Percentiles rank a stretch among this genome's conserved stretches.
Conservation (phyloP, 352 stramenopile genomes). For the Aphanomyces astaci region DNA sequence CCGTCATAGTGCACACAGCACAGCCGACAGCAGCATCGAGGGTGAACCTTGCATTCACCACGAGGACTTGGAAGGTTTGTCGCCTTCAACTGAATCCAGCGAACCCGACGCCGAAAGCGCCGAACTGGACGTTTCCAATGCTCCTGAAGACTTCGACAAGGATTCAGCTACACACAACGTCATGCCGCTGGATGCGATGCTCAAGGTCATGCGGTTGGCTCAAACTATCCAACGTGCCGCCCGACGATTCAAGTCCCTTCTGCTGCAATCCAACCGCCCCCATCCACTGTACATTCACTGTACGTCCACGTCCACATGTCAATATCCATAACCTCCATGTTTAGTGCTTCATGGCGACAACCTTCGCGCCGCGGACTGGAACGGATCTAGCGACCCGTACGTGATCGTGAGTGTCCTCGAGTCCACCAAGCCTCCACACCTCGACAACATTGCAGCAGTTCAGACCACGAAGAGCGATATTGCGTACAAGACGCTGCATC, state of each 20-base stretch:
- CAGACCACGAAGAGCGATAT: conserved; percentile 11
- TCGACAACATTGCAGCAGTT: neutral
- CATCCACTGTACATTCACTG: conserved; percentile 1
- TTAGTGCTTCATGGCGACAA: conserved; percentile 1
- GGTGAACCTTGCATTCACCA: too few species aligned
- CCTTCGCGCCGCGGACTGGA: conserved; percentile 13
- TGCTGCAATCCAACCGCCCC: neutral
- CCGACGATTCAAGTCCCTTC: neutral
- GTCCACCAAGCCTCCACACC: neutral
- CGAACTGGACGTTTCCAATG: too few species aligned
- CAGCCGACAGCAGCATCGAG: too few species aligned
- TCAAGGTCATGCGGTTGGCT: neutral
- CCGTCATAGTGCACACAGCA: too few species aligned
- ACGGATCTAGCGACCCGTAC: conserved; percentile 12
- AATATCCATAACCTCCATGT: too few species aligned
- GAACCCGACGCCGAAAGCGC: too few species aligned
- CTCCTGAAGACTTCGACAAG: too few species aligned
- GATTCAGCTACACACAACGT: too few species aligned
- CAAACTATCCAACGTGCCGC: conserved; percentile 4
- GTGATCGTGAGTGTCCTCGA: conserved; percentile 8
- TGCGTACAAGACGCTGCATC: conserved; percentile 7
- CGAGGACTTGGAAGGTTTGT: too few species aligned
- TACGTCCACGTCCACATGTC: neutral
- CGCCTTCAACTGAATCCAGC: too few species aligned
- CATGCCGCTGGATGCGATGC: conserved; percentile 7